These are phyloP conservation scores for Gamarada debralockiae DNA, from an alignment of 495 filamentous ascomycete species.

Conservation along the genomic window DNA sequence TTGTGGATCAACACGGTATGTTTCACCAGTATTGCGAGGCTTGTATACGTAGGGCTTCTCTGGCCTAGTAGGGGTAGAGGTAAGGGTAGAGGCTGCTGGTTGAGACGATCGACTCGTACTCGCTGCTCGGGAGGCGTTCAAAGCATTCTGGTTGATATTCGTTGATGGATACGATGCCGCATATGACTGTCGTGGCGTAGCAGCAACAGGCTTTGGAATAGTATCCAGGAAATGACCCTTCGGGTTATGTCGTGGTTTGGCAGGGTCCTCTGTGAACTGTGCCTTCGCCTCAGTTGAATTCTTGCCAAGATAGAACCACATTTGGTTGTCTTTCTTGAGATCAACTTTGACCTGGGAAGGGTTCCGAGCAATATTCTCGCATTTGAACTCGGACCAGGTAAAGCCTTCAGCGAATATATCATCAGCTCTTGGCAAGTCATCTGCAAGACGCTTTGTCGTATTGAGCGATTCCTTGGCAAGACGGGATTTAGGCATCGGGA, in stretches of 20 bases:
- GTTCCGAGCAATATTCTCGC: slow-evolving; percentile 43
- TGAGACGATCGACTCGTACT: slow-evolving; percentile 5
- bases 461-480: slow-evolving; percentile 54
- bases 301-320: slow-evolving; percentile 89
- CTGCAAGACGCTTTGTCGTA: slow-evolving; percentile 49
- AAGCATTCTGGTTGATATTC: slow-evolving; percentile 18
- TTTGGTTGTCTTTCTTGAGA: slow-evolving; percentile 60
- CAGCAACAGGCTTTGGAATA: slow-evolving; percentile 46
- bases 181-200: slow-evolving; percentile 29
- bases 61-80: slow-evolving; percentile 17
- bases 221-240: slow-evolving; percentile 62
- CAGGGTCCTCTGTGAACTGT: slow-evolving; percentile 83
- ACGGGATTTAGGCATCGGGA: slow-evolving; percentile 50
- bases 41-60: slow-evolving; percentile 54
- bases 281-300: slow-evolving; percentile 88
- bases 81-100: not conserved
- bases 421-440: slow-evolving; percentile 61
- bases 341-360: slow-evolving; percentile 59
- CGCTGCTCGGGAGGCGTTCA: slow-evolving; percentile 11
- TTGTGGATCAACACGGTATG: slow-evolving; percentile 28
- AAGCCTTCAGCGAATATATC: slow-evolving; percentile 62
- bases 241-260: slow-evolving; percentile 46
- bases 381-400: slow-evolving; percentile 83
- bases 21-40: slow-evolving; percentile 32
- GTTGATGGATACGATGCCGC: slow-evolving; percentile 26